Percentiles rank a stretch among this genome's conserved stretches.
phyloP scores from a whole-genome alignment of 2,329 filamentous ascomycete genomes.

The Calonectria pseudoturangicola region DNA sequence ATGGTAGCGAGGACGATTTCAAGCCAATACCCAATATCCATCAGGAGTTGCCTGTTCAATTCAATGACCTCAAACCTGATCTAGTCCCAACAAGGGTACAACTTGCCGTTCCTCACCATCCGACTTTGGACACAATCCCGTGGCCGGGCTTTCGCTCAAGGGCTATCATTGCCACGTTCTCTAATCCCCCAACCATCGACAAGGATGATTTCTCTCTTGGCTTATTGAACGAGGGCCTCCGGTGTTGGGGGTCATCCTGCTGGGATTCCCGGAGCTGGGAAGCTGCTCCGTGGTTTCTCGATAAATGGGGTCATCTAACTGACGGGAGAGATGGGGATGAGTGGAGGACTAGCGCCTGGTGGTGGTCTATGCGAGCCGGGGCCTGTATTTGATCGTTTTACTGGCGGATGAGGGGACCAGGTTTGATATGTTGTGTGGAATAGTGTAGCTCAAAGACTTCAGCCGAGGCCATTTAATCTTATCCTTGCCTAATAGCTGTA shows the following conservation, averaged over 20 bases:
- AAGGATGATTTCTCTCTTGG: constrained; percentile 31
- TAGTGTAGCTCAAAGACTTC: neutral
- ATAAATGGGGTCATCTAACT: constrained; percentile 35
- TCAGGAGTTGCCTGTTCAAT: neutral
- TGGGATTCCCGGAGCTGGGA: constrained; percentile 41
- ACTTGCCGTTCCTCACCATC: constrained; percentile 27
- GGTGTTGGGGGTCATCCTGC: constrained; percentile 23
- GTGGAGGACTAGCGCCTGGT: constrained; percentile 37
- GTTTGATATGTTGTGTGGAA: no score
- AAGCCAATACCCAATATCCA: constrained; percentile 2
- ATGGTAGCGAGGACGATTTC: neutral
- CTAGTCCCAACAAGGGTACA: constrained; percentile 29
- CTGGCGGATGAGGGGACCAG: neutral
- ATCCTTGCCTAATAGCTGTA: no score
- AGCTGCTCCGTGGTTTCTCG: constrained; percentile 39
- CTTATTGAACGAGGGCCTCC: constrained; percentile 28
- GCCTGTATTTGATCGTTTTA: neutral
- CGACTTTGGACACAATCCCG: constrained; percentile 30
- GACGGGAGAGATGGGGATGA: constrained; percentile 36
- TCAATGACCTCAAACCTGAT: constrained; percentile 19
- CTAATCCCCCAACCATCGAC: constrained; percentile 24
- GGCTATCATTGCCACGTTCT: constrained; percentile 20
- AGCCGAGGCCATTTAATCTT: no score
- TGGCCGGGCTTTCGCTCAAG: constrained; percentile 33
- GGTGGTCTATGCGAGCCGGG: constrained; percentile 37